phyloP scores from a whole-genome alignment of 2,329 filamentous ascomycete species.

The Trichoderma sp. region DNA sequence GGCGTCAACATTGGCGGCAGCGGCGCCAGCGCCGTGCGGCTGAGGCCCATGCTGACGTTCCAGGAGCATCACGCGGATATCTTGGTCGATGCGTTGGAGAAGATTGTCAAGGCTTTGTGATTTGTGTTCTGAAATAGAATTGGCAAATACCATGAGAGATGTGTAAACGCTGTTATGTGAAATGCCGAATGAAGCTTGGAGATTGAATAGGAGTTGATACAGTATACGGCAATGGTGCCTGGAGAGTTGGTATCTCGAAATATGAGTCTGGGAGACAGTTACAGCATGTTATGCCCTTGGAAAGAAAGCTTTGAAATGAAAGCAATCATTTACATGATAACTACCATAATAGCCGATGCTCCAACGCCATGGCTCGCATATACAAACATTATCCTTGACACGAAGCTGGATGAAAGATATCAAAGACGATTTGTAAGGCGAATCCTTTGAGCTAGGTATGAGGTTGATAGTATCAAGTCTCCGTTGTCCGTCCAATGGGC shows the following conservation, averaged over 20 bases:
- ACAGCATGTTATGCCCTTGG: too few species aligned
- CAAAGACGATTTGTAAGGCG: neutral
- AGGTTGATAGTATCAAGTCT: neutral
- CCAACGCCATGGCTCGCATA: too few species aligned
- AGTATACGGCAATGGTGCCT: too few species aligned
- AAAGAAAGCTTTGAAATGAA: too few species aligned
- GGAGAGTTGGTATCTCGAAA: too few species aligned
- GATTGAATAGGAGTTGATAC: too few species aligned
- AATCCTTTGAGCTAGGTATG: neutral
- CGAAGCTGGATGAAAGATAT: too few species aligned
- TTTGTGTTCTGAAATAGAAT: neutral
- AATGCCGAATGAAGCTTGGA: too few species aligned
- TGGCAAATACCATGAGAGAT: neutral
- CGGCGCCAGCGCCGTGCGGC: conserved; percentile 71
- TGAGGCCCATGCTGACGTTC: conserved; percentile 90
- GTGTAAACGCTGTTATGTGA: neutral
- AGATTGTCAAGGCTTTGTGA: conserved; percentile 59
- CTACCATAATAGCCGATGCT: too few species aligned
- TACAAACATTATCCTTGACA: too few species aligned
- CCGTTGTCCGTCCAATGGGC: neutral
- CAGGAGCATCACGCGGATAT: conserved; percentile 90
- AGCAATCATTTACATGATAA: too few species aligned
- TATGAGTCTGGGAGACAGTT: too few species aligned
- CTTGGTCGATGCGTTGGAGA: conserved; percentile 76
- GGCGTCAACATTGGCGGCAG: conserved; percentile 88